Conservation (phyloP, 768 basidiomycete genomes). For the Mycena albidolilacea region DNA sequence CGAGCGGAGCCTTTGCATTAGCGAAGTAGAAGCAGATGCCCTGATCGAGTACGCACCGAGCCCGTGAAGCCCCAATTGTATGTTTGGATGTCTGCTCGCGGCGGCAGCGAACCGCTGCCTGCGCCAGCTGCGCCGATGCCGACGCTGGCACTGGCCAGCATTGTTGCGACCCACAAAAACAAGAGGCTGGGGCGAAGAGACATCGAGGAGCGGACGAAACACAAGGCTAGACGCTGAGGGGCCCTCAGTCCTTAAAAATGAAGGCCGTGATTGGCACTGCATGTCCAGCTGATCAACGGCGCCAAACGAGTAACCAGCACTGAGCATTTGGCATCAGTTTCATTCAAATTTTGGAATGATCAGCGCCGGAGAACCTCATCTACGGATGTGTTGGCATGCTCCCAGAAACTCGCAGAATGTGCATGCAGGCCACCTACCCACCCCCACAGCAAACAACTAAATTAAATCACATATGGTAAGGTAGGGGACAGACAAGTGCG, state of each 20-base stretch:
- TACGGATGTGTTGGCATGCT: slow-evolving; percentile 3
- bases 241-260: slow-evolving; percentile 4
- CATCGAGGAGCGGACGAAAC: not conserved
- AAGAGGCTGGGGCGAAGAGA: slow-evolving; percentile 7
- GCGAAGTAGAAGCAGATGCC: slow-evolving; percentile 1
- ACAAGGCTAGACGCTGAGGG: slow-evolving; percentile 4
- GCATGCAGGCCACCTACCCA: slow-evolving; percentile 1
- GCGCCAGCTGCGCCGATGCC: not conserved
- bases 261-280: slow-evolving; percentile 4
- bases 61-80: slow-evolving; percentile 2
- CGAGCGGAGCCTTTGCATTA: slow-evolving; percentile 3
- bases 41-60: not conserved
- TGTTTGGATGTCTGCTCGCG: slow-evolving; percentile 3
- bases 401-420: slow-evolving; percentile 4
- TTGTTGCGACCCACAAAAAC: slow-evolving; percentile 5
- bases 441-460: not conserved
- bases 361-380: slow-evolving; percentile 3
- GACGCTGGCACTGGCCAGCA: not conserved
- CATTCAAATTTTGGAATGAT: slow-evolving; percentile 8
- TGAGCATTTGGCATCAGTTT: not conserved
- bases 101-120: slow-evolving; percentile 2
- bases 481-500: too few relatives aligned
- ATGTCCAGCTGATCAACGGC: slow-evolving; percentile 4
- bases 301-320: slow-evolving; percentile 4
- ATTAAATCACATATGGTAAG: not conserved